Percentiles rank a stretch among this genome's conserved stretches.
Conservation (phyloP, 139 green algal genomes). For the Astrephomene gubernaculifera region DNA sequence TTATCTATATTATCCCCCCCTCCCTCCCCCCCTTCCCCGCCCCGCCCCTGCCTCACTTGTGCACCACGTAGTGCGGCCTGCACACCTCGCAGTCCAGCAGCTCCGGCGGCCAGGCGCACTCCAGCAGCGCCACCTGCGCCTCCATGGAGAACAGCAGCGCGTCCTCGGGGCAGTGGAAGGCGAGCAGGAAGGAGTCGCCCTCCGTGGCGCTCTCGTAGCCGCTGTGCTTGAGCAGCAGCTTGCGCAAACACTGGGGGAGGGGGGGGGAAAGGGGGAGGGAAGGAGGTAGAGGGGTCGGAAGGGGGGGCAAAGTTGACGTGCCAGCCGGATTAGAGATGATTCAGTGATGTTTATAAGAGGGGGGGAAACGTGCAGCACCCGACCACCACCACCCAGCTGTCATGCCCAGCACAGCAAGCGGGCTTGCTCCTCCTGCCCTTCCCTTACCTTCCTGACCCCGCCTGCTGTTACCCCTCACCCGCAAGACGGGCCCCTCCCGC, state of each 20-base stretch:
- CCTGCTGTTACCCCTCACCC: too few species aligned
- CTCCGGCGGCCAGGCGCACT: slow-evolving; percentile 49
- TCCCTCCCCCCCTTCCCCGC: neutral
- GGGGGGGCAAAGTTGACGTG: neutral
- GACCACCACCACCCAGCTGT: too few species aligned
- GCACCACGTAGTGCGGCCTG: slow-evolving; percentile 44
- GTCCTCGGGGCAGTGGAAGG: slow-evolving; percentile 65
- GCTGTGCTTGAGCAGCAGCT: slow-evolving; percentile 53
- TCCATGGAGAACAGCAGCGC: slow-evolving; percentile 60
- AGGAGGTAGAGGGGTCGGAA: neutral
- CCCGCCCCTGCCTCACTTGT: slow-evolving; percentile 32
- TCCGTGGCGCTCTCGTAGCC: slow-evolving; percentile 50
- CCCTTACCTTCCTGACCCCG: too few species aligned
- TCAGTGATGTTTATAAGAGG: too few species aligned
- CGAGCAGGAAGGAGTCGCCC: slow-evolving; percentile 67
- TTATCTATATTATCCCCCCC: neutral
- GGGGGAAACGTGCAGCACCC: too few species aligned
- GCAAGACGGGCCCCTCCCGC: too few species aligned
- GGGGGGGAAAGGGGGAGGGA: neutral
- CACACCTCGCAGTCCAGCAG: slow-evolving; percentile 51
- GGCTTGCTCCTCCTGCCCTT: too few species aligned
- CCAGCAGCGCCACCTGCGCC: slow-evolving; percentile 48
- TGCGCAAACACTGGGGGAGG: slow-evolving; percentile 31
- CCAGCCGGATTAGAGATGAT: neutral
- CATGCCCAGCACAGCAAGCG: too few species aligned